Evolutionary conservation across 2,329 filamentous ascomycete species (phyloP), one percentile per base, ranked within the genome.

Genomic region (Diaporthe velutina): DNA sequence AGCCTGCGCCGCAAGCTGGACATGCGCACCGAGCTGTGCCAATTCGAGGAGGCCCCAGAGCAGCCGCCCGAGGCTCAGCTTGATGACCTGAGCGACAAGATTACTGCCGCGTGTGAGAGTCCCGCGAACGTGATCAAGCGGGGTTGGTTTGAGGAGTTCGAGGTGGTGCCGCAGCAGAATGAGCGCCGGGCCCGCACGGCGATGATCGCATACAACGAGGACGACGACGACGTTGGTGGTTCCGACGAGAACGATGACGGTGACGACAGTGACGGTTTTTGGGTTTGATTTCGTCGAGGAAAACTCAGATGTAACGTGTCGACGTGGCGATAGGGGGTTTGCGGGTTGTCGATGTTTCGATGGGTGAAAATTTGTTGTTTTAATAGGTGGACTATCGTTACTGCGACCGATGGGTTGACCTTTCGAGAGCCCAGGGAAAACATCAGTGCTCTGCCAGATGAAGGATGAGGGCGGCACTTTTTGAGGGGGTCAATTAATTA

Each of bases 31-130:
- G 61, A 66, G 52, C 8, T 38, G 5, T 28, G 30, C 60, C 9
- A 1, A 13, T 48, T 17, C 7, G 42, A 48, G 7, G 6, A 38
- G 3, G 2, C 13, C 3, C 30, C 48, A 4, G 25, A 28, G 1
- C 28, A 73, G 38, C 9, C 42, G 5, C 33, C 28, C 12, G 10
- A 48, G 7, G 10, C 9, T 15, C 28, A 48, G 42, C 68, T 77
- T 15, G 70, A 54, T 13, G 73, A 67, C 6, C 72, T 84, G 42
- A 73, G 77, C 33, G 42, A 45, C 28, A 79, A 78, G 9, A 76
- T 84, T 52, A 70, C 78, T 57, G 61, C 57, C 2, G 79, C 81
- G 1, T 80, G 77, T 12, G 8, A 58, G 3, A 10, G 73, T 3
- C 77, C 80, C 2, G 73, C 78, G 10, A 12, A 72, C 50, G 79